These are phyloP conservation scores for Melampsora americana DNA, from an alignment of 1,284 basidiomycete species.

Conservation along the genomic window DNA sequence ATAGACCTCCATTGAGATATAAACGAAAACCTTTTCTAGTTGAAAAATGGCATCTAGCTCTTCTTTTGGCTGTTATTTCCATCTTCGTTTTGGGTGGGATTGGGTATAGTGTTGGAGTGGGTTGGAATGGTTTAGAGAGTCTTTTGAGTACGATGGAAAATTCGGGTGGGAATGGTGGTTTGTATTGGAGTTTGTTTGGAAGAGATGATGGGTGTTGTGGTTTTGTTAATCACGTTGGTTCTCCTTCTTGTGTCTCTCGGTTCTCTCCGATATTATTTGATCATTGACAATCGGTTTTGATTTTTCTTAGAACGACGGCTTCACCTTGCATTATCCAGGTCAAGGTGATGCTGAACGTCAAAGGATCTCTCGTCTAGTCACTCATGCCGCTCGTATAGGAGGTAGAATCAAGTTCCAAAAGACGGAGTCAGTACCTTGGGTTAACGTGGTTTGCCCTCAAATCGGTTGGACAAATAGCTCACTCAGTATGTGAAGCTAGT, in stretches of 20 bases:
- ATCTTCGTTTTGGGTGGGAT: conserved; percentile 25
- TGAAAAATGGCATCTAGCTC: conserved; percentile 28
- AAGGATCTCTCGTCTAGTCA: no score
- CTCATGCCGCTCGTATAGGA: no score
- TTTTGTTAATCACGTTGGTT: conserved; percentile 48
- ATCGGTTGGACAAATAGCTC: no score
- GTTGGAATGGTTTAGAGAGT: conserved; percentile 44
- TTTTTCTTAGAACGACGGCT: conserved; percentile 27
- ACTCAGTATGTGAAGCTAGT: no score
- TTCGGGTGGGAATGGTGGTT: conserved; percentile 46
- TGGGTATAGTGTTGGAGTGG: conserved; percentile 33
- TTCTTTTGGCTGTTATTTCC: conserved; percentile 14
- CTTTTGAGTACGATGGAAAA: conserved; percentile 47
- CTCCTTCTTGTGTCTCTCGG: not conserved
- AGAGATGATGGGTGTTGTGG: conserved; percentile 50
- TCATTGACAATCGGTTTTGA: not conserved
- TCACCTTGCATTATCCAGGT: conserved; percentile 42
- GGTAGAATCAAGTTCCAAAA: no score
- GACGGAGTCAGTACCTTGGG: no score
- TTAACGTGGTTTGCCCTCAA: no score
- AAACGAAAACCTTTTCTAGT: conserved; percentile 18
- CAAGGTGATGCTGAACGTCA: conserved; percentile 13
- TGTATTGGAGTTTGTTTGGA: conserved; percentile 52
- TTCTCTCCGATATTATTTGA: not conserved
- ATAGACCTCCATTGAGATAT: no score